Evolutionary conservation across 176 grass and related monocot species (phyloP), one percentile per base, ranked within the genome.

Genomic region (Raddia guianensis): DNA sequence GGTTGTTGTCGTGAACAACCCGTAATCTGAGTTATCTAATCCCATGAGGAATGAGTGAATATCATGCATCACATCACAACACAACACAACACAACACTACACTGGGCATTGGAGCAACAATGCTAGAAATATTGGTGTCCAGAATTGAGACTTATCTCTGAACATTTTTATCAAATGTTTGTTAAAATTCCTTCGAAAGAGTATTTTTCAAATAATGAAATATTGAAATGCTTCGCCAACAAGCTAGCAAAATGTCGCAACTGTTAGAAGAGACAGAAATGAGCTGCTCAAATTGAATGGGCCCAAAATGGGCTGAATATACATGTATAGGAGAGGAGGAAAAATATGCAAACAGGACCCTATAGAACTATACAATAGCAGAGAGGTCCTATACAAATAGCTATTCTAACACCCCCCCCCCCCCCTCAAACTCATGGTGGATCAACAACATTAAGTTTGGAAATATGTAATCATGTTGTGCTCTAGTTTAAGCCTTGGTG

Each of bases 11-110:
- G 4, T 40, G 4, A 40, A 40, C 37, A 40, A 40, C 37, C 66
- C n/a, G 54, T 42, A n/a, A 68, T 80, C 18, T 61, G 12, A 67
- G 43, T 50, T 78, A 12, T 68, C 47, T 70, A 80, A 66, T 44
- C 64, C 12, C 77, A 75, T 33, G 74, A 58, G 49, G 13, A 50
- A 68, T 62, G 55, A 19, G 8, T 75, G 65, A 44, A 69, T 68
- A 27, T 27, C 27, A 27, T 27, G 44, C 57, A 8, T 66, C 46
- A 78, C 27, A 27, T 27, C 42, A 57, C 19, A 73, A 75, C 5
- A 81, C 44, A 14, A 75, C 5, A 81, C 44, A 14, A 73, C 46
- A 75, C 48, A 2, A 4, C 27, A 58, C 59, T 82, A 13, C 14
- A 69, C 46, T 66, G 60, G 63, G 54, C 53, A 46, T 7, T 63